Evolutionary conservation across 2,329 filamentous ascomycete genomes (phyloP), one percentile per base, ranked within the genome.

Genomic region (Colletotrichum tabaci): DNA sequence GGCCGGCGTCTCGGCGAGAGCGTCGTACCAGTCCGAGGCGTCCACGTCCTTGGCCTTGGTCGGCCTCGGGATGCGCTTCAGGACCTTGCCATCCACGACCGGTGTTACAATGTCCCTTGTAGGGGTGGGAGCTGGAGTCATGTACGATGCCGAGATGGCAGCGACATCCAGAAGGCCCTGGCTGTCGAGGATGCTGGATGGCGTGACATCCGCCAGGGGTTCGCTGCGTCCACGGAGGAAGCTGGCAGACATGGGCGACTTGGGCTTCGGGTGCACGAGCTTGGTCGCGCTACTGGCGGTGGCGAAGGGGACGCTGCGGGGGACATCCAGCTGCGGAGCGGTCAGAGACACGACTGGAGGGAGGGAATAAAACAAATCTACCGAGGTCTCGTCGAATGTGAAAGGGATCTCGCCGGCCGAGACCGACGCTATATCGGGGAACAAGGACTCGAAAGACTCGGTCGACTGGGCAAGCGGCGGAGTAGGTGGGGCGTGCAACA

Each of bases 21-120:
- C 18, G 13, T 56, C 61, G 35, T 74, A 74, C 61, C 65, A 73
- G 8, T 71, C 60, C 38, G 63, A 49, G 12, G 49, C 68, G 60
- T 74, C 57, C 15, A 71, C 53, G 58, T 71, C 68, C 38, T 71
- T 71, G 38, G 68, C 68, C 21, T 71, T 71, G 10, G 68, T 58
- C 10, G 68, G 68, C 57, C 53, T 61, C 30, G 68, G 68, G 40
- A 71, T 71, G 46, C 68, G 68, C 53, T 71, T 68, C 23, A 71
- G 53, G 38, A 71, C 57, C 65, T 68, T 71, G 38, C 68, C 68
- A 15, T 68, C 50, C 9, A 71, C 68, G 38, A 71, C 58, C 26
- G 68, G 68, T 15, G 65, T 67, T 6, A 53, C 23, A 4, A 62
- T 46, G 65, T 53, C 52, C 13, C 65, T 61, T 4, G 16, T 2